These are phyloP conservation scores for Wickerhamiella parazyma DNA, from an alignment of 805 yeast species.

Conservation along the genomic window DNA sequence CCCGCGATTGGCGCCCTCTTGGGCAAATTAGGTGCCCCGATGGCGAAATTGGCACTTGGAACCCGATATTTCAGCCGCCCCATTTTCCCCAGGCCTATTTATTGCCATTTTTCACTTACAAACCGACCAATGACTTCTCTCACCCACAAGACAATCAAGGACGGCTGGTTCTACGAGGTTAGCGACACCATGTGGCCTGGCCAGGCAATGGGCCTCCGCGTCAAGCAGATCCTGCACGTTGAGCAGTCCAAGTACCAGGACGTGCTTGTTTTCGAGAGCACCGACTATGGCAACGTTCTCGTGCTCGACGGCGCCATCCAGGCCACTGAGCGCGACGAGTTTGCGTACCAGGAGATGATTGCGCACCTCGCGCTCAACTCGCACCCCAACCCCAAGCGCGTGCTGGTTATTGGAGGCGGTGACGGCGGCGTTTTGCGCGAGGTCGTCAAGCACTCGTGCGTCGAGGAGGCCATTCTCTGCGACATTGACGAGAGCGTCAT, in stretches of 20 bases:
- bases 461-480: conserved; percentile 81
- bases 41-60: too few species aligned
- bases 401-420: conserved; percentile 95
- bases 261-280: conserved; percentile 80
- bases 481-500: conserved; percentile 94
- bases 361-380: conserved; percentile 84
- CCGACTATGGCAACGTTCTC: conserved; percentile 88
- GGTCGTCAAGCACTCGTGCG: conserved; percentile 72
- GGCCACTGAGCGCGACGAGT: conserved; percentile 94
- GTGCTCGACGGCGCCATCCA: conserved; percentile 93
- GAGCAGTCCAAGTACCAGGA: conserved; percentile 88
- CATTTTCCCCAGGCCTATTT: not conserved
- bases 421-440: conserved; percentile 98
- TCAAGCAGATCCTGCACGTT: conserved; percentile 71
- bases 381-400: conserved; percentile 89
- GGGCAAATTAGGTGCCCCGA: too few species aligned
- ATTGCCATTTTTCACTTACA: not conserved
- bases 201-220: conserved; percentile 86
- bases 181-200: conserved; percentile 98
- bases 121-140: conserved; percentile 6
- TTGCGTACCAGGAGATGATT: conserved; percentile 97
- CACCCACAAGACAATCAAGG: conserved; percentile 25
- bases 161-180: conserved; percentile 96
- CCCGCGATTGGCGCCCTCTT: too few species aligned
- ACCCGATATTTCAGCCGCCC: not conserved